Conservation (phyloP, 2,329 filamentous ascomycete species). For the Coccinonectria pachysandricola region DNA sequence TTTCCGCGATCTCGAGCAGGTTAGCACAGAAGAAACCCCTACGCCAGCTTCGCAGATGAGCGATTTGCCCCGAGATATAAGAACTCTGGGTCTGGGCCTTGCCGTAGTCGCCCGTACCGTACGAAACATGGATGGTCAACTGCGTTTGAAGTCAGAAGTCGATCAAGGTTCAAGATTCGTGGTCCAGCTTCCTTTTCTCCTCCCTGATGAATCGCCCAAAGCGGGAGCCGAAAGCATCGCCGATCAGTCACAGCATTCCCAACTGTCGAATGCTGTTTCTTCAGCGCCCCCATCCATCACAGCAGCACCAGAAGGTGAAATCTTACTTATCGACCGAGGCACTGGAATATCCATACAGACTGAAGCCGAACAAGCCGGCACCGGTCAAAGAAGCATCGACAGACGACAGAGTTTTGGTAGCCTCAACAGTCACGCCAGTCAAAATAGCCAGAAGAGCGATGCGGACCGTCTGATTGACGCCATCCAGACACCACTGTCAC, state of each 20-base stretch:
- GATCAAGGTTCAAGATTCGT: constrained; percentile 76
- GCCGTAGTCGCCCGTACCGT: constrained; percentile 79
- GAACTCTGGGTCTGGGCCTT: constrained; percentile 68
- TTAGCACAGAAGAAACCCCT: constrained; percentile 35
- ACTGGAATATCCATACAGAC: constrained; percentile 15
- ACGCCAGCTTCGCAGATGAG: constrained; percentile 12
- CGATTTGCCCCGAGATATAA: constrained; percentile 21
- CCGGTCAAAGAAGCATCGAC: constrained; percentile 10
- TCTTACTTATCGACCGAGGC: constrained; percentile 48
- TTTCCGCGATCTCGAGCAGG: constrained; percentile 50
- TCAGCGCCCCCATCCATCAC: constrained; percentile 17
- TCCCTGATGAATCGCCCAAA: constrained; percentile 35
- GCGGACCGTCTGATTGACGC: constrained; percentile 63
- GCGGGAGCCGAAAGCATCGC: constrained; percentile 4
- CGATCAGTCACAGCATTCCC: constrained; percentile 2
- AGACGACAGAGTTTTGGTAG: constrained; percentile 29
- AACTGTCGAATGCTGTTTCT: constrained; percentile 6
- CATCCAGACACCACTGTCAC: constrained; percentile 49
- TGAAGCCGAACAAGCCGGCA: constrained; percentile 5
- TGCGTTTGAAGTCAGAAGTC: constrained; percentile 74
- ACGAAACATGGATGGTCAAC: constrained; percentile 82
- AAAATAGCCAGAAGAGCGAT: constrained; percentile 46
- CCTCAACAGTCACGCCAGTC: constrained; percentile 35
- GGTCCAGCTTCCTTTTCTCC: constrained; percentile 64
- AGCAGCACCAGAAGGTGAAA: constrained; percentile 37